Percentiles rank a stretch among this genome's conserved stretches.
These are phyloP conservation scores for Nemania sp. DNA, from an alignment of 2,329 filamentous ascomycete genomes.

Conservation along the genomic window DNA sequence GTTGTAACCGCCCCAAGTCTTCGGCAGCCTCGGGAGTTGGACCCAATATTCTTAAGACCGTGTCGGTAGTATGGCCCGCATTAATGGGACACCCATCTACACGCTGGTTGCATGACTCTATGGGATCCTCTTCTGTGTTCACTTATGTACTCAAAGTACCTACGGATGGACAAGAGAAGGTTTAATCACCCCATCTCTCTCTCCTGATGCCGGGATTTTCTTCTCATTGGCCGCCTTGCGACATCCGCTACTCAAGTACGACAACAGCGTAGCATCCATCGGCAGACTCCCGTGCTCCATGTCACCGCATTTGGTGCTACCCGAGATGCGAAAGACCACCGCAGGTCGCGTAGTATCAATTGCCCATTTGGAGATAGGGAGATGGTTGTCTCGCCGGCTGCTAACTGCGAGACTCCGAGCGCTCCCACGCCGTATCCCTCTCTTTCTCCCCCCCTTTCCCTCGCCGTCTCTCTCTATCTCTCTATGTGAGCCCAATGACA, in stretches of 20 bases:
- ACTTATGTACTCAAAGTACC: slow-evolving; percentile 14
- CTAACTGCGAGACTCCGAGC: slow-evolving; percentile 17
- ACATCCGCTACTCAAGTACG: slow-evolving; percentile 30
- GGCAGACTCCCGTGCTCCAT: slow-evolving; percentile 29
- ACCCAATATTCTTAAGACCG: not conserved
- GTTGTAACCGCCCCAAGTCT: slow-evolving; percentile 17
- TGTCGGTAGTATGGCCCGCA: not conserved
- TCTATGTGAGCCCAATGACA: not conserved
- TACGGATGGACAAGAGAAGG: slow-evolving; percentile 9
- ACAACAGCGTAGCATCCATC: slow-evolving; percentile 35
- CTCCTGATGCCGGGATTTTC: slow-evolving; percentile 4
- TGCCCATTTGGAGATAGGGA: slow-evolving; percentile 30
- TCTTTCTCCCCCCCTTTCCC: not conserved
- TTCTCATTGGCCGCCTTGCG: slow-evolving; percentile 39
- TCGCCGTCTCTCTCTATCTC: not conserved
- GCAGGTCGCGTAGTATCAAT: slow-evolving; percentile 36
- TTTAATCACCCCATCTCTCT: slow-evolving; percentile 26
- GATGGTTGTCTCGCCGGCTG: slow-evolving; percentile 13
- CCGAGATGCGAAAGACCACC: slow-evolving; percentile 40
- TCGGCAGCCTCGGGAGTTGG: slow-evolving; percentile 29
- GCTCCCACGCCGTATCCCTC: slow-evolving; percentile 3
- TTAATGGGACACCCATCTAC: slow-evolving; percentile 12
- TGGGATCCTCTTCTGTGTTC: slow-evolving; percentile 8
- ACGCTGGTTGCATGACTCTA: slow-evolving; percentile 12
- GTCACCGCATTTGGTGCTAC: slow-evolving; percentile 34